These are phyloP conservation scores for Lanmaoa pseudosensibilis DNA, from an alignment of 768 basidiomycete genomes.

Conservation along the genomic window DNA sequence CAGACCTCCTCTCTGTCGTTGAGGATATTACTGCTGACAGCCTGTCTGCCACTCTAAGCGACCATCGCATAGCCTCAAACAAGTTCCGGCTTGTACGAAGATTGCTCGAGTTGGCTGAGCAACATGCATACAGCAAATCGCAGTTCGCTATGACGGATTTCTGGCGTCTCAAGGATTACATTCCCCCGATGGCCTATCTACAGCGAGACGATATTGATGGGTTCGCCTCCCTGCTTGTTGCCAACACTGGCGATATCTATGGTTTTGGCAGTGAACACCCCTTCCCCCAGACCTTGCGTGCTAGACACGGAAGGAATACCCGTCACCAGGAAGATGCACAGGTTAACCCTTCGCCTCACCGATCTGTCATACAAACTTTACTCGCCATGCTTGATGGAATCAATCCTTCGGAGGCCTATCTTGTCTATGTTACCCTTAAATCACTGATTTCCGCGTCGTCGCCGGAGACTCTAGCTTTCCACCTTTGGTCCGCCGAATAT, in stretches of 20 bases:
- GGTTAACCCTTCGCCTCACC: constrained; percentile 38
- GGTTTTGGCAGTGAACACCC: constrained; percentile 58
- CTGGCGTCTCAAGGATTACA: constrained; percentile 81
- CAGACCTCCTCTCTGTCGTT: constrained; percentile 44
- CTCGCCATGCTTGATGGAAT: constrained; percentile 59
- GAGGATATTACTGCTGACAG: constrained; percentile 46
- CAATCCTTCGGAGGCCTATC: constrained; percentile 47
- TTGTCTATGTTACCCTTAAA: constrained; percentile 67
- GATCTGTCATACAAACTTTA: constrained; percentile 53
- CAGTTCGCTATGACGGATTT: constrained; percentile 64
- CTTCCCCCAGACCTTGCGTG: constrained; percentile 41
- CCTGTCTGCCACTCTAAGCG: constrained; percentile 56
- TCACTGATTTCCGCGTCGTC: constrained; percentile 46
- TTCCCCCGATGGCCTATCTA: constrained; percentile 55
- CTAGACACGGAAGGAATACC: constrained; percentile 31
- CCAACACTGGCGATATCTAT: constrained; percentile 58
- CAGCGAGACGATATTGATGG: constrained; percentile 69
- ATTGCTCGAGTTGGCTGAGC: constrained; percentile 50
- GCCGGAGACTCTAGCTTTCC: constrained; percentile 28
- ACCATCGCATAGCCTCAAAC: constrained; percentile 61
- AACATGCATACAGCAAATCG: constrained; percentile 38
- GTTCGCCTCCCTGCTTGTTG: constrained; percentile 64
- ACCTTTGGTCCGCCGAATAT: constrained; percentile 41
- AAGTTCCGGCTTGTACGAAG: constrained; percentile 76
- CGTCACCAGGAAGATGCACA: constrained; percentile 16